These are phyloP conservation scores for Huntiella abstrusa DNA, from an alignment of 2,329 filamentous ascomycete genomes.

Conservation along the genomic window DNA sequence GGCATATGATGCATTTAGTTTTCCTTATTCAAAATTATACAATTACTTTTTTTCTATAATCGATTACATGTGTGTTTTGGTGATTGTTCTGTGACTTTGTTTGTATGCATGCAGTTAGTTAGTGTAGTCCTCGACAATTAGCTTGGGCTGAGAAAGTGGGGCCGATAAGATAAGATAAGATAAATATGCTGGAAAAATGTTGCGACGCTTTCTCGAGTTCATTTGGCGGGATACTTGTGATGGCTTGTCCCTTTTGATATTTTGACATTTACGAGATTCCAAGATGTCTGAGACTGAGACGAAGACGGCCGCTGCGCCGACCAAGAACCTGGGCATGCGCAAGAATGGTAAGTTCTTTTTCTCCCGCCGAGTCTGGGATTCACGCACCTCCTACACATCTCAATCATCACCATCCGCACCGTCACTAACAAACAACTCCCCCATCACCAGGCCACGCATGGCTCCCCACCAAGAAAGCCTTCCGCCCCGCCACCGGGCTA, in stretches of 20 bases:
- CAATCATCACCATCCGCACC: background rate
- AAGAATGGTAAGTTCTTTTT: constrained; percentile 51
- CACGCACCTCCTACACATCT: background rate
- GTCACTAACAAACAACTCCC: background rate
- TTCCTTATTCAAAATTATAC: background rate
- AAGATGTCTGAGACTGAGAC: no score
- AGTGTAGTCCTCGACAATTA: no score
- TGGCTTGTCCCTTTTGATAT: no score
- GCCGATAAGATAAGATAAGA: background rate
- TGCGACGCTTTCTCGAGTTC: no score
- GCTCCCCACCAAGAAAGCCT: constrained; percentile 67
- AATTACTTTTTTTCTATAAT: background rate
- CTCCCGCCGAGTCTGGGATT: background rate
- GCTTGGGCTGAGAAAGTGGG: no score
- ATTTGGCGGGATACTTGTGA: no score
- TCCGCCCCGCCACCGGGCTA: constrained; percentile 62
- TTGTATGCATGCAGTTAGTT: background rate
- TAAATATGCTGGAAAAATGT: background rate
- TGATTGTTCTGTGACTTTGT: background rate
- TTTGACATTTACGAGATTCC: no score
- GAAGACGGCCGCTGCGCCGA: constrained; percentile 15
- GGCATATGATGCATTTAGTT: constrained; percentile 4
- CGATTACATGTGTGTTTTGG: background rate
- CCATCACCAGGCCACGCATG: constrained; percentile 73
- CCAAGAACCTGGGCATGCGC: constrained; percentile 46